A percentile compares a stretch with the other conserved stretches of the same genome.
Conservation (phyloP, 805 yeast species). For the Myxozyma melibiosi region DNA sequence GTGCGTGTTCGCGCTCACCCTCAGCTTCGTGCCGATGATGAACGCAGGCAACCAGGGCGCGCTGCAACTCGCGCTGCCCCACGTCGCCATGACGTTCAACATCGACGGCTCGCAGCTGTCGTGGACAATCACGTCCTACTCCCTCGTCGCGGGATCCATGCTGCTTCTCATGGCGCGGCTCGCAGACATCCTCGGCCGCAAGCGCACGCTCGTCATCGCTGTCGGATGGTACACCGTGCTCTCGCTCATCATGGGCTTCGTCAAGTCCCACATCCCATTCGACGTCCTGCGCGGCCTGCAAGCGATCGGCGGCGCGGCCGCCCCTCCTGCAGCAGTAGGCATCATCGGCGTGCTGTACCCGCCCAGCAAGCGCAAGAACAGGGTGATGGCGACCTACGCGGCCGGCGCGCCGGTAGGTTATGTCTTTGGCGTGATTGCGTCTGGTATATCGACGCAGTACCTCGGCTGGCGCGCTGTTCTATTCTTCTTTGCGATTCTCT, state of each 20-base stretch:
- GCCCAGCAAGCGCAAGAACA: conserved; percentile 20
- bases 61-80: conserved; percentile 45
- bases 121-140: conserved; percentile 50
- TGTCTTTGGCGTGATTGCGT: conserved; percentile 47
- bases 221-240: conserved; percentile 41
- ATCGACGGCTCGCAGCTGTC: conserved; percentile 48
- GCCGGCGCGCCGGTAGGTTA: conserved; percentile 55
- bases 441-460: conserved; percentile 49
- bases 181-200: conserved; percentile 52
- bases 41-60: conserved; percentile 46
- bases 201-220: conserved; percentile 44
- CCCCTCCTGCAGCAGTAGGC: conserved; percentile 54
- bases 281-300: conserved; percentile 49
- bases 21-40: conserved; percentile 49
- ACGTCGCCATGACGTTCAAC: conserved; percentile 43
- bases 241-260: conserved; percentile 44
- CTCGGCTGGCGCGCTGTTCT: conserved; percentile 49
- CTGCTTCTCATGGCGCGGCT: conserved; percentile 49
- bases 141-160: conserved; percentile 49
- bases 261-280: conserved; percentile 41
- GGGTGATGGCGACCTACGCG: conserved; percentile 43
- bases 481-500: conserved; percentile 48
- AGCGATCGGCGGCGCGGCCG: conserved; percentile 49
- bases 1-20: conserved; percentile 39
- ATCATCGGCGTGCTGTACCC: conserved; percentile 45